phyloP scores from a whole-genome alignment of 148 eudicot species.

The Selenicereus undatus region DNA sequence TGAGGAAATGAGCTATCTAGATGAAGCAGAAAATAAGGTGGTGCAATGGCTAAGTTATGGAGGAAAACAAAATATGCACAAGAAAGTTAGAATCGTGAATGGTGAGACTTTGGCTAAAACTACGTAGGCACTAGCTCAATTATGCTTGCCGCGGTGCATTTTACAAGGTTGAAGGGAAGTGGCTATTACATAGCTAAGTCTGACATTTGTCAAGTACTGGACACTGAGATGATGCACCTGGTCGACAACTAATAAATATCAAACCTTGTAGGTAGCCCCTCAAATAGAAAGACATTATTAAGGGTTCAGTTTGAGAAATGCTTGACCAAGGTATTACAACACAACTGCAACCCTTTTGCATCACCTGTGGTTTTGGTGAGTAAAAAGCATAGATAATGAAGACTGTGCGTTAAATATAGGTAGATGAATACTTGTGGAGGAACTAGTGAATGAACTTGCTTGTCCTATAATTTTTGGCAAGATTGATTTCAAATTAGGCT shows the following conservation, averaged over 20 bases:
- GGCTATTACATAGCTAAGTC: too few species aligned
- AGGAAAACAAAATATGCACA: too few species aligned
- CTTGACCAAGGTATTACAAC: not conserved
- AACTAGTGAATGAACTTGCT: not conserved
- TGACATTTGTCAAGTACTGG: too few species aligned
- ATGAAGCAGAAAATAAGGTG: not conserved
- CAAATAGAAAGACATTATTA: too few species aligned
- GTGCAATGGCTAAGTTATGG: too few species aligned
- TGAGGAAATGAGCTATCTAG: not conserved
- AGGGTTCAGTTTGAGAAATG: not conserved
- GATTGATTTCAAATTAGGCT: not conserved
- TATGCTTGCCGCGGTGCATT: too few species aligned
- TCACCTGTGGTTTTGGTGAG: not conserved
- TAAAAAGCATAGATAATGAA: not conserved
- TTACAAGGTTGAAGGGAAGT: too few species aligned
- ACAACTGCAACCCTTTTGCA: not conserved
- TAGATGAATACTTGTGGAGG: not conserved
- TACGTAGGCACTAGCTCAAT: too few species aligned
- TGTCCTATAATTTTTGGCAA: not conserved
- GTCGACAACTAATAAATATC: not conserved
- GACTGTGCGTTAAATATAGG: not conserved
- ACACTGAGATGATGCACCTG: too few species aligned
- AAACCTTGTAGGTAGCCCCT: not conserved
- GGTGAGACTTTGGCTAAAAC: too few species aligned
- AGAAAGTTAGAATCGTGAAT: too few species aligned